Evolutionary conservation across 2,329 filamentous ascomycete genomes (phyloP).

Genomic region (Trichophyton schoenleinii): DNA sequence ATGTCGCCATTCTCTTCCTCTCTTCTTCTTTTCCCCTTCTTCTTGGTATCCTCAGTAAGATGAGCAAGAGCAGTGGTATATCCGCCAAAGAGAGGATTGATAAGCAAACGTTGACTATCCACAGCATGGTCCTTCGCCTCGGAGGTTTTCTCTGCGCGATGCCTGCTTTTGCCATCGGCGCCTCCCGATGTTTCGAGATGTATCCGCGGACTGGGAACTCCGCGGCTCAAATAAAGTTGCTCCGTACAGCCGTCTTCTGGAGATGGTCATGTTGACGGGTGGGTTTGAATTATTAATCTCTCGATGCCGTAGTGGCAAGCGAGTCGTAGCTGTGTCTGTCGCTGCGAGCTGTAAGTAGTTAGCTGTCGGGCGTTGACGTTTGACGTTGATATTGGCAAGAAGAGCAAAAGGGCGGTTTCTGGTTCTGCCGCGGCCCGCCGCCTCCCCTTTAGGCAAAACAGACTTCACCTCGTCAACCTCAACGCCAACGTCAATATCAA

Average conservation of each 20-base stretch:
- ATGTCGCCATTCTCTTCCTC: not conserved
- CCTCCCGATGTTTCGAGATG: not conserved
- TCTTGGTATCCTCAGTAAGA: not conserved
- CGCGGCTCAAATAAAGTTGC: not conserved
- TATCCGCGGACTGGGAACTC: not conserved
- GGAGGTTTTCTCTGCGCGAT: too few relatives aligned
- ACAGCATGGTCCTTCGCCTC: too few relatives aligned
- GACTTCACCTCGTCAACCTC: not conserved
- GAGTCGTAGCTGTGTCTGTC: too few relatives aligned
- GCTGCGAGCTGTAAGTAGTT: too few relatives aligned
- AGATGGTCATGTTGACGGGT: not conserved
- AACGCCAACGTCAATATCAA: not conserved
- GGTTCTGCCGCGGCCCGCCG: slow-evolving; percentile 1
- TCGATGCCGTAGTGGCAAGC: too few relatives aligned
- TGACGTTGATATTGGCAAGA: not conserved
- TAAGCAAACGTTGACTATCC: not conserved
- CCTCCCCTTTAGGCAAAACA: not conserved
- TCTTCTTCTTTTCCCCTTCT: not conserved
- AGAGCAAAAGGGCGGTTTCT: not conserved
- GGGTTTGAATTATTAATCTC: too few relatives aligned
- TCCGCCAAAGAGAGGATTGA: not conserved
- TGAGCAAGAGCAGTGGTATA: not conserved
- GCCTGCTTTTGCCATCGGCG: not conserved
- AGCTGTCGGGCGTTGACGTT: not conserved
- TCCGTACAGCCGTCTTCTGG: not conserved